A percentile compares a stretch with the other conserved stretches of the same genome.
phyloP scores from a whole-genome alignment of 2,329 filamentous ascomycete genomes.

The Madurella mycetomatis region DNA sequence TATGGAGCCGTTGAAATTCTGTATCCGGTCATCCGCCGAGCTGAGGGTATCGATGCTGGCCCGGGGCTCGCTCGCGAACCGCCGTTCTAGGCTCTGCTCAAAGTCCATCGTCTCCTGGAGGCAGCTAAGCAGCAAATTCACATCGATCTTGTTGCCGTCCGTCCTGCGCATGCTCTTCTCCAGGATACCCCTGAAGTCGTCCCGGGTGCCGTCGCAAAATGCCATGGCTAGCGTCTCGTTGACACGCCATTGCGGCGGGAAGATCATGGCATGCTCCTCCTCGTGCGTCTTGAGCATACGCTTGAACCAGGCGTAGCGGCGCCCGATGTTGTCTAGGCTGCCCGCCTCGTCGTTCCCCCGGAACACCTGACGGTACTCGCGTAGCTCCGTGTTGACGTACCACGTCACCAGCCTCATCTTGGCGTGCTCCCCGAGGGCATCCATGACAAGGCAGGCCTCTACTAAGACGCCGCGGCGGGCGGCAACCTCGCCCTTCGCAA shows the following conservation, averaged over 20 bases:
- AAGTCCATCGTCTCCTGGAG: constrained; percentile 96
- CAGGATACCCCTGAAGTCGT: constrained; percentile 91
- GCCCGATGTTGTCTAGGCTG: constrained; percentile 91
- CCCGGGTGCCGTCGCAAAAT: constrained; percentile 91
- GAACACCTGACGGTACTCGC: constrained; percentile 95
- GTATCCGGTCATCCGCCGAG: constrained; percentile 69
- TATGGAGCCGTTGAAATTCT: constrained; percentile 83
- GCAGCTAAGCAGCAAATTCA: constrained; percentile 82
- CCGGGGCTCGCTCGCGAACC: constrained; percentile 69
- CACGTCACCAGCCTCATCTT: constrained; percentile 79
- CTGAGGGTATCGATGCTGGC: constrained; percentile 87
- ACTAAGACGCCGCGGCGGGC: constrained; percentile 65
- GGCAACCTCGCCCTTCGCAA: constrained; percentile 79
- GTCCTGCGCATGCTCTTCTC: constrained; percentile 77
- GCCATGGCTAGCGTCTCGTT: constrained; percentile 84
- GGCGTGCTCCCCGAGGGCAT: constrained; percentile 86
- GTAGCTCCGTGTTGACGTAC: constrained; percentile 96
- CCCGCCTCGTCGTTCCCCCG: constrained; percentile 94
- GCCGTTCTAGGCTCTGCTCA: constrained; percentile 82
- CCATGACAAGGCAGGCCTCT: constrained; percentile 90
- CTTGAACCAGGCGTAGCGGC: constrained; percentile 94
- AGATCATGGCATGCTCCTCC: constrained; percentile 83
- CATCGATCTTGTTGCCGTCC: constrained; percentile 77
- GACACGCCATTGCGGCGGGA: constrained; percentile 83
- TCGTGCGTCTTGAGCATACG: constrained; percentile 94